These are phyloP conservation scores for Colletotrichum zoysiae DNA, from an alignment of 2,329 filamentous ascomycete genomes.

Conservation along the genomic window DNA sequence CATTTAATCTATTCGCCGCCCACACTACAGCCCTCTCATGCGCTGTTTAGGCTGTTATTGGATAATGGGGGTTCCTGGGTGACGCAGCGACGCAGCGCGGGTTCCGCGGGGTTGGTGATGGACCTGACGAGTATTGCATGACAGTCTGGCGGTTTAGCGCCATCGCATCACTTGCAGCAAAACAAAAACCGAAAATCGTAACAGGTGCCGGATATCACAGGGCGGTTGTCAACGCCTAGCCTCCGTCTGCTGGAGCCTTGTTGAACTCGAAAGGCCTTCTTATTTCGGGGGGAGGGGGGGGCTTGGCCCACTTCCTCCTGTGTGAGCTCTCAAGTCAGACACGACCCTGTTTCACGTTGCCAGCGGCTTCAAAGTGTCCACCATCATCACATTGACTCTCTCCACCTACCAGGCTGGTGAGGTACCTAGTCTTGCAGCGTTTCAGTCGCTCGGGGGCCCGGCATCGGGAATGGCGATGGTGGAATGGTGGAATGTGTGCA, in stretches of 20 bases:
- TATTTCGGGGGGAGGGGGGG: not conserved
- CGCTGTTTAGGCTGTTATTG: constrained; percentile 1
- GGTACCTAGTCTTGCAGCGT: constrained; percentile 19
- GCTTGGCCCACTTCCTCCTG: constrained; percentile 39
- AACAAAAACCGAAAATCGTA: not conserved
- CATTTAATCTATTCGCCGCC: constrained; percentile 14
- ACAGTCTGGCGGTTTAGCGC: constrained; percentile 2
- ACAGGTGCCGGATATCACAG: not conserved
- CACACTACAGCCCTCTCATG: constrained; percentile 14
- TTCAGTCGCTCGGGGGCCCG: constrained; percentile 31
- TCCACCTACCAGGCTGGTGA: constrained; percentile 16
- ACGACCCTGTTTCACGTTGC: constrained; percentile 36
- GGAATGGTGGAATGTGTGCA: not conserved
- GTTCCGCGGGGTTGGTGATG: not conserved
- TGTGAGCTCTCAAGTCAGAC: constrained; percentile 36
- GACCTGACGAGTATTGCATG: constrained; percentile 10
- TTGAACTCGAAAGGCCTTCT: not conserved
- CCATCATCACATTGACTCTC: constrained; percentile 13
- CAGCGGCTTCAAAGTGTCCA: constrained; percentile 9
- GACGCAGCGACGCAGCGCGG: not conserved
- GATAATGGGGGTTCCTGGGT: not conserved
- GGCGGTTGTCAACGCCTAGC: constrained; percentile 3
- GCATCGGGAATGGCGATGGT: constrained; percentile 4
- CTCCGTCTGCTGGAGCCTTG: constrained; percentile 13
- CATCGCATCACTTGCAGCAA: constrained; percentile 1